Evolutionary conservation across 2,329 filamentous ascomycete species (phyloP).

Genomic region (Venturia oleaginea): DNA sequence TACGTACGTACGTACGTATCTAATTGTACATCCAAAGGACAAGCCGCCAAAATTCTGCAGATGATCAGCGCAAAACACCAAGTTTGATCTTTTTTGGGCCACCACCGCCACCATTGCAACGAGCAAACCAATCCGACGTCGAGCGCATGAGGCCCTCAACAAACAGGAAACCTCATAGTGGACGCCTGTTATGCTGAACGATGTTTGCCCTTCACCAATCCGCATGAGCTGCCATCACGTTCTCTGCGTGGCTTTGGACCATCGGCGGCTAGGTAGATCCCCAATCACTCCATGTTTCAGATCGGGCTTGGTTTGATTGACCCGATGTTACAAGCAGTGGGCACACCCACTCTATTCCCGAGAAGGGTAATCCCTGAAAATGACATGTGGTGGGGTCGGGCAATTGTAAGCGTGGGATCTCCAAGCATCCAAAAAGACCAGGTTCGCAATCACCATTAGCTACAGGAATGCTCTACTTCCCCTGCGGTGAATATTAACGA

Average conservation of each 20-base stretch:
- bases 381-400: not conserved
- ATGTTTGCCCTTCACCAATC: not conserved
- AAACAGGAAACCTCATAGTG: not conserved
- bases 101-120: not conserved
- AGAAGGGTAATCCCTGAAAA: not conserved
- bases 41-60: not conserved
- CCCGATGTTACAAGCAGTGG: not conserved
- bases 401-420: not conserved
- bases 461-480: not conserved
- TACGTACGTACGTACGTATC: no score
- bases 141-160: not conserved
- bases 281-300: not conserved
- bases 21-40: no score
- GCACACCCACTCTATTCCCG: not conserved
- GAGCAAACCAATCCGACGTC: not conserved
- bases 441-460: not conserved
- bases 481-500: not conserved
- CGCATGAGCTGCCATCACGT: not conserved
- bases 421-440: not conserved
- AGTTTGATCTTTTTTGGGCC: not conserved
- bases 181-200: not conserved
- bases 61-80: not conserved
- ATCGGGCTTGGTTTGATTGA: constrained; percentile 5
- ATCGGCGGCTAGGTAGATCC: not conserved
- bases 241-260: not conserved